phyloP scores from a whole-genome alignment of 1,139 yeast species.

The Yamadazyma spencermartinsiae region DNA sequence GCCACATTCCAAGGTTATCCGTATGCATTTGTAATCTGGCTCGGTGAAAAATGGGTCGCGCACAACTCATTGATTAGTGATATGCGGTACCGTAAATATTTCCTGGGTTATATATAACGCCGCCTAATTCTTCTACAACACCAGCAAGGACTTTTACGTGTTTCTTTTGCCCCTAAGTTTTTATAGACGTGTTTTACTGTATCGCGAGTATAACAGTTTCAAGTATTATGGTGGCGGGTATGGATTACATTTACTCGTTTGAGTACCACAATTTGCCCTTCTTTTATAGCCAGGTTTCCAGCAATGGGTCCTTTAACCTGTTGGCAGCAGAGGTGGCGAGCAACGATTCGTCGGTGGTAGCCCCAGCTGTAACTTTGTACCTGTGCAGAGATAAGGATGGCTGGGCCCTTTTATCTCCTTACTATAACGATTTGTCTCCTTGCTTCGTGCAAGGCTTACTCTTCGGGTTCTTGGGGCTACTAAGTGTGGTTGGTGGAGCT shows the following conservation, averaged over 20 bases:
- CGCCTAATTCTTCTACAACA: no score
- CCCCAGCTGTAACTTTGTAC: slow-evolving; percentile 5
- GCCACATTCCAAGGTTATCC: no score
- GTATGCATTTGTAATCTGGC: no score
- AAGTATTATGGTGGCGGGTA: background rate
- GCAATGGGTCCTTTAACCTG: background rate
- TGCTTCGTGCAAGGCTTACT: slow-evolving; percentile 79
- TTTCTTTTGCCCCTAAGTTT: no score
- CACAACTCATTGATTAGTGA: background rate
- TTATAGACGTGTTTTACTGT: no score
- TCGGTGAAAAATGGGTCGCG: no score
- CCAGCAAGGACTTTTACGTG: no score
- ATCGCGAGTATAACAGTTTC: background rate
- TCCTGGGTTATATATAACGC: no score
- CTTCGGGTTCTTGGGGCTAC: slow-evolving; percentile 49
- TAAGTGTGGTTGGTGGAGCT: slow-evolving; percentile 56
- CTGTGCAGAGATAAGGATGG: slow-evolving; percentile 47
- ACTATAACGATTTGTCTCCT: slow-evolving; percentile 70
- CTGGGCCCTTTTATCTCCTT: slow-evolving; percentile 68
- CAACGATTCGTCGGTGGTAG: background rate
- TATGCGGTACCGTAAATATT: no score
- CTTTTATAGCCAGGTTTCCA: slow-evolving; percentile 4
- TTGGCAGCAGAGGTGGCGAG: background rate
- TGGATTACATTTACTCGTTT: slow-evolving; percentile 15
- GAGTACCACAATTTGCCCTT: slow-evolving; percentile 17